phyloP scores from a whole-genome alignment of 1,284 basidiomycete genomes.

The Fomitopsis palustris region DNA sequence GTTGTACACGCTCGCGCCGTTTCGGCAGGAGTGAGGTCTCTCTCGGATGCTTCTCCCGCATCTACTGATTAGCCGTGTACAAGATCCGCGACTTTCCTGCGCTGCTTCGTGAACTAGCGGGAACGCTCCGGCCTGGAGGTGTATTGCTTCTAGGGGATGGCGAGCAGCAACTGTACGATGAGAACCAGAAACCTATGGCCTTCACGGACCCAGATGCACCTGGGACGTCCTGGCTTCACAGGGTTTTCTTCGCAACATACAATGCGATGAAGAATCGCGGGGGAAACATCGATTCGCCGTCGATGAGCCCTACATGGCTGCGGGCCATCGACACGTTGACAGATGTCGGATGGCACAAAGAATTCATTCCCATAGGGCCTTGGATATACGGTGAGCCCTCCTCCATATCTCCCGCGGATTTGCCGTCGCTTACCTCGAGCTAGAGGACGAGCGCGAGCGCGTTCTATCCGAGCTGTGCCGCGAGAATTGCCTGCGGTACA shows the following conservation, averaged over 20 bases:
- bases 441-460: constrained; percentile 24
- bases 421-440: not conserved
- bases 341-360: constrained; percentile 31
- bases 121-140: constrained; percentile 29
- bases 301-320: constrained; percentile 32
- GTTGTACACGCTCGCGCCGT: constrained; percentile 31
- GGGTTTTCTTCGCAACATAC: constrained; percentile 31
- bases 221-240: constrained; percentile 28
- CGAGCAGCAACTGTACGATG: constrained; percentile 34
- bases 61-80: not conserved
- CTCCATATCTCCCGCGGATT: not conserved
- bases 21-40: constrained; percentile 22
- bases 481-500: constrained; percentile 27
- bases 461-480: constrained; percentile 31
- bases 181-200: constrained; percentile 24
- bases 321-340: constrained; percentile 26
- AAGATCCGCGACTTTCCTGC: constrained; percentile 31
- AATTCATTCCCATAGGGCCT: constrained; percentile 33
- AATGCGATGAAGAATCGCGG: constrained; percentile 33
- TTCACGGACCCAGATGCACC: constrained; percentile 24
- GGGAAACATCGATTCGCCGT: constrained; percentile 27
- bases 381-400: constrained; percentile 29
- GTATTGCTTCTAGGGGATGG: constrained; percentile 31
- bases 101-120: constrained; percentile 27
- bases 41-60: not conserved